phyloP scores from a whole-genome alignment of 768 basidiomycete species.

The Peribolospora baueri region DNA sequence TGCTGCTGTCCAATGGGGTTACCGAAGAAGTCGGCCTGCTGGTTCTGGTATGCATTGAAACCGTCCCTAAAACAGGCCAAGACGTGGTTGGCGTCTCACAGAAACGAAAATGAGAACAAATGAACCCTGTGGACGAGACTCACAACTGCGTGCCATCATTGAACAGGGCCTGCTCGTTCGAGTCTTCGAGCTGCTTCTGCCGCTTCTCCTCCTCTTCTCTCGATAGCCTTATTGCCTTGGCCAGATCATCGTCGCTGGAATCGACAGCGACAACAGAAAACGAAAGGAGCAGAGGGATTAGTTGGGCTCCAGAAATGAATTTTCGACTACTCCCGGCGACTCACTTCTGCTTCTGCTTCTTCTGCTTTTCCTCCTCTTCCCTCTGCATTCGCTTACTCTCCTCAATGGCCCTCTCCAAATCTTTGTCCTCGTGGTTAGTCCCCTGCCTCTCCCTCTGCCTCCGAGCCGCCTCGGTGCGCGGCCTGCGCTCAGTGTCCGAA shows the following conservation, averaged over 20 bases:
- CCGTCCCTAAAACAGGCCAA: background rate
- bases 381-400: constrained; percentile 57
- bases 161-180: constrained; percentile 51
- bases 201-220: constrained; percentile 71
- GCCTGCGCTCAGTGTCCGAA: constrained; percentile 3
- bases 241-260: constrained; percentile 44
- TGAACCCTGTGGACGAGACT: constrained; percentile 16
- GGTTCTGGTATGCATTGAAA: background rate
- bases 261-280: background rate
- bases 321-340: background rate
- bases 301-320: background rate
- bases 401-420: constrained; percentile 63
- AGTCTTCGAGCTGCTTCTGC: constrained; percentile 41
- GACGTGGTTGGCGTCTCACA: constrained; percentile 4
- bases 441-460: constrained; percentile 15
- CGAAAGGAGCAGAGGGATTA: background rate
- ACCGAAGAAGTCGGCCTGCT: constrained; percentile 16
- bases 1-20: constrained; percentile 34
- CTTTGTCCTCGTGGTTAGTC: constrained; percentile 28
- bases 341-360: constrained; percentile 29
- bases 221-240: constrained; percentile 57
- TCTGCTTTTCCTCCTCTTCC: constrained; percentile 31
- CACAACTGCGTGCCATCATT: constrained; percentile 66
- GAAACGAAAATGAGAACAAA: constrained; percentile 5
- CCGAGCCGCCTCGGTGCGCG: background rate